Base-by-base conservation (phyloP, 352 stramenopile genomes). In the Globisporangium polare region DNA sequence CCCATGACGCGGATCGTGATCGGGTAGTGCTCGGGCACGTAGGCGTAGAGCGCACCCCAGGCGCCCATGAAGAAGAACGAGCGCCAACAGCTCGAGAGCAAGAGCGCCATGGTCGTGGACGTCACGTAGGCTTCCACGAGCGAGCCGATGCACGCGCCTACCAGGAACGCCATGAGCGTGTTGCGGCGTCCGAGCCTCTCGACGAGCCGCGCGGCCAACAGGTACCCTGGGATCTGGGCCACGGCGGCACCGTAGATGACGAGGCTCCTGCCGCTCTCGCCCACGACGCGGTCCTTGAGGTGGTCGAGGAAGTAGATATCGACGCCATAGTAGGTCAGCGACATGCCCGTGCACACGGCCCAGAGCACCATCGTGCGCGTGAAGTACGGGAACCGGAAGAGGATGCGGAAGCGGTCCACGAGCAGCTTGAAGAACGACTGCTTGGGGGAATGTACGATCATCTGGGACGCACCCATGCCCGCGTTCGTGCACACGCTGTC, bases 11-110 rank as follows among this genome's bases (percentile, higher is more conserved):
- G 62, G 43, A 73, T 67, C 18, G 33, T 33, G 20, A 64, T 71
- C 24, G 66, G 63, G 52, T 73, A 73, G 59, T 73, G 69, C 47
- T 73, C 66, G 8, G 66, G 66, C 35, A 64, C 68, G 63, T 71
- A 73, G n/a, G 66, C 66, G 22, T 59, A 59, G 26, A 70, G 67
- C 20, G 68, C 49, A 0, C 62, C 53, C 53, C 53, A 59, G 22
- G 53, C 53, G 1, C 53, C 53, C 53, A 59, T 59, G 53, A 50
- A 59, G 22, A 59, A 59, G 62, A 47, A 65, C 53, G 29, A 62
- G 10, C 66, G 46, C 37, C 62, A 67, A 17, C 61, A 66, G 22
- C 66, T 55, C 51, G 53, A 51, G 18, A 62, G 55, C 18, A 62
- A 43, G 12, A 62, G 42, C 45, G 55, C n/a, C 24, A 31, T 9